Percentiles rank a stretch among this genome's conserved stretches.
These are phyloP conservation scores for Aureobasidium melanogenum DNA, from an alignment of 2,329 filamentous ascomycete species.

Conservation along the genomic window DNA sequence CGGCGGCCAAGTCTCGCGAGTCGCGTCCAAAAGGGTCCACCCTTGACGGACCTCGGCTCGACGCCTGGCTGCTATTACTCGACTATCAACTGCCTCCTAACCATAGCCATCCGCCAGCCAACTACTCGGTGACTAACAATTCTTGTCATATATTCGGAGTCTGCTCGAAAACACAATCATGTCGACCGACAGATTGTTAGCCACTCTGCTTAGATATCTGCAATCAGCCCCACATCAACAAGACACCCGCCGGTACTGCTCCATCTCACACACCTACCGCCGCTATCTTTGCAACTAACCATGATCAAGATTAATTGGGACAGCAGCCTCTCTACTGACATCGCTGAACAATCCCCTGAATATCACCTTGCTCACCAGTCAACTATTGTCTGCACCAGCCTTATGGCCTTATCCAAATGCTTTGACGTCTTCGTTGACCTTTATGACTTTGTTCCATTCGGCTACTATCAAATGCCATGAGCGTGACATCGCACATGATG, in stretches of 20 bases:
- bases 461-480: conserved; percentile 50
- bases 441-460: conserved; percentile 64
- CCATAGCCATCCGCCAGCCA: background rate
- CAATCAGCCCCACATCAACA: conserved; percentile 50
- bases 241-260: conserved; percentile 48
- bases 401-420: conserved; percentile 59
- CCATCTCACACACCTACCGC: background rate
- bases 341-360: conserved; percentile 68
- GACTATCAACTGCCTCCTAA: background rate
- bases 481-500: conserved; percentile 33
- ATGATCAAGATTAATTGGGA: conserved; percentile 45
- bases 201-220: conserved; percentile 55
- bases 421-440: conserved; percentile 53
- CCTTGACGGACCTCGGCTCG: background rate
- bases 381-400: conserved; percentile 61
- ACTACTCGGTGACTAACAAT: background rate
- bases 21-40: background rate
- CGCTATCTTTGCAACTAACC: conserved; percentile 14
- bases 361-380: conserved; percentile 61
- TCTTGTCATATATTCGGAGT: background rate
- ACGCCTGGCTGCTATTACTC: background rate
- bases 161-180: conserved; percentile 32
- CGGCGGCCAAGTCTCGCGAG: background rate
- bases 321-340: conserved; percentile 58
- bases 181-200: conserved; percentile 59